Base-by-base conservation (phyloP, 2,329 filamentous ascomycete species). In the Dactylellina leptospora region DNA sequence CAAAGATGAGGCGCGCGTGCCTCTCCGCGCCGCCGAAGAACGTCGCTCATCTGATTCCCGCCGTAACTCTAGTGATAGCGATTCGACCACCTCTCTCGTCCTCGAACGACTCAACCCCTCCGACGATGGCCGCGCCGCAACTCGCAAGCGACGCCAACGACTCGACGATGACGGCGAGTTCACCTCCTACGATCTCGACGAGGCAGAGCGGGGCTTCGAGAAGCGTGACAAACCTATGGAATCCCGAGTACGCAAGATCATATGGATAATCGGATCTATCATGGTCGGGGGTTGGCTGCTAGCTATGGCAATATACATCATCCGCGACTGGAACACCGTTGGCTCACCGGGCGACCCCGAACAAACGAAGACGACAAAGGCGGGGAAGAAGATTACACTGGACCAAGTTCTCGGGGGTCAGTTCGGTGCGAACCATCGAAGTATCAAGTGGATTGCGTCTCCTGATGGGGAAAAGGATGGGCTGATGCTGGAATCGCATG, bases 41-140 rank as follows among this genome's bases (percentile, higher is more conserved):
- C 59, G 68, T 23, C 48, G 22, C 48, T 72, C 64, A 42, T 48
- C 48, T 25, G 77, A 75, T 72, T 80, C 79, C 44, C 76, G 77
- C 60, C 81, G 81, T 74, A 85, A 84, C 36, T 91, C 90, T 2
- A 79, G 86, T 47, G 91, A 89, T n/a, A 89, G 89, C 40, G 88
- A 87, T n/a, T 95, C 91, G 30, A 93, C 91, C 9, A 92, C 89
- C 2, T 93, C 91, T 76, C 83, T 95, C 11, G 86, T 95, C 59
- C 90, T 95, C 78, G 90, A 95, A 75, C 87, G 89, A 74, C 84
- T 93, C 75, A 85, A 86, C 76, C 88, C 90, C 25, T 68, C 61
- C 40, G 61, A 55, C 25, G 75, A 76, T 60, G 47, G 62, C 64
- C 77, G 81, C 10, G 22, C 50, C 6, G 30, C 51, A 11, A 62